Evolutionary conservation across 2,329 filamentous ascomycete species (phyloP).

Genomic region (Sporothrix brasiliensis): DNA sequence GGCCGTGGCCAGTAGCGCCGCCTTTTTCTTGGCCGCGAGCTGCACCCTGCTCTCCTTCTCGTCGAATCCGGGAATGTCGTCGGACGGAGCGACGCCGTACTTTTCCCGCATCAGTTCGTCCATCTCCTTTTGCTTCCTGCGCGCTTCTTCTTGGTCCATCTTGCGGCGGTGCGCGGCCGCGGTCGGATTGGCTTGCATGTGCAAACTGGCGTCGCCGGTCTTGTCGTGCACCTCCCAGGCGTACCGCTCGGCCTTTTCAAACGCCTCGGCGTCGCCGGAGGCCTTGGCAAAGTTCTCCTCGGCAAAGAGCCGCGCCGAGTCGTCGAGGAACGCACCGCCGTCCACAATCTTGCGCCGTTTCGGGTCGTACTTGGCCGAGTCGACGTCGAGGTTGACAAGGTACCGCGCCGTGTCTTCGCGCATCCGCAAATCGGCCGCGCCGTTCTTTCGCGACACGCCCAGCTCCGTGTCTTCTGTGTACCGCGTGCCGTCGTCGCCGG

Average conservation of each 20-base stretch:
- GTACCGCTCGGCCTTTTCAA: conserved; percentile 84
- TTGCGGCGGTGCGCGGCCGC: conserved; percentile 83
- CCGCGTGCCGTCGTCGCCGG: conserved; percentile 30
- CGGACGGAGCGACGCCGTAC: conserved; percentile 63
- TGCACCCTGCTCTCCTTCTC: background rate
- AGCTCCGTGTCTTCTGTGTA: conserved; percentile 97
- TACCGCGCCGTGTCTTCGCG: conserved; percentile 98
- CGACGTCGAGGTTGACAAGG: conserved; percentile 87
- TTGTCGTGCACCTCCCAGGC: conserved; percentile 95
- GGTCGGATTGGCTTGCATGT: conserved; percentile 95
- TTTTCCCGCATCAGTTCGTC: conserved; percentile 75
- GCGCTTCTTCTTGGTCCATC: conserved; percentile 74
- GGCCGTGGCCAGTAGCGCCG: conserved; percentile 61
- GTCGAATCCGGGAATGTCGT: background rate
- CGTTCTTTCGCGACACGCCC: conserved; percentile 88
- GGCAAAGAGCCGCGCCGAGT: conserved; percentile 78
- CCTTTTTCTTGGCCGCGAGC: background rate
- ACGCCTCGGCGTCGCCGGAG: conserved; percentile 89
- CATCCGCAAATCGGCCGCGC: conserved; percentile 85
- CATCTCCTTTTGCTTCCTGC: conserved; percentile 67
- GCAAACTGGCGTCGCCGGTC: conserved; percentile 74
- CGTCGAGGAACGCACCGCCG: conserved; percentile 76
- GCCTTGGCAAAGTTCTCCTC: conserved; percentile 90
- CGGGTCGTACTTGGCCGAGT: conserved; percentile 96
- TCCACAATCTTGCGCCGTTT: conserved; percentile 93